Percentiles rank a stretch among this genome's conserved stretches.
Conservation (phyloP, 1,139 yeast genomes). For the Meyerozyma sp. region DNA sequence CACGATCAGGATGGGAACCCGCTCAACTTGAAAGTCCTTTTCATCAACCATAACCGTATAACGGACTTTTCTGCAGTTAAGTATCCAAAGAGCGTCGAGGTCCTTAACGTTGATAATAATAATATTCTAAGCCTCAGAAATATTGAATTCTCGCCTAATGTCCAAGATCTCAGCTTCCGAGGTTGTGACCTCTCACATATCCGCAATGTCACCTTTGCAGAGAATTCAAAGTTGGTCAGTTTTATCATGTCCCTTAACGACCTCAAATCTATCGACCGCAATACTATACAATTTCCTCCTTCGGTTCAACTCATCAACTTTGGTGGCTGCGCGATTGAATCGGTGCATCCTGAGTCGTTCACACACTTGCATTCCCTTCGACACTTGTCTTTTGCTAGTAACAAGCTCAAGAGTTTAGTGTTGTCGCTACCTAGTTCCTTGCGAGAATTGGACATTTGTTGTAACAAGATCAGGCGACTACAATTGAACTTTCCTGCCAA, state of each 20-base stretch:
- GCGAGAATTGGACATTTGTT: conserved; percentile 13
- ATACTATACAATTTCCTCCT: conserved; percentile 7
- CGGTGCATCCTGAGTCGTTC: conserved; percentile 5
- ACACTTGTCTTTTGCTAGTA: conserved; percentile 10
- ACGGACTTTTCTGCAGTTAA: conserved; percentile 10
- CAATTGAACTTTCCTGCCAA: conserved; percentile 9
- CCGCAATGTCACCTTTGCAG: conserved; percentile 11
- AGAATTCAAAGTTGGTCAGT: conserved; percentile 7
- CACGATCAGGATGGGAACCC: conserved; percentile 12
- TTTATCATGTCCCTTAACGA: conserved; percentile 13
- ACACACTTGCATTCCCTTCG: conserved; percentile 7
- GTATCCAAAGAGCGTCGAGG: conserved; percentile 12
- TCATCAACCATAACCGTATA: conserved; percentile 16
- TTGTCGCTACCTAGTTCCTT: conserved; percentile 5
- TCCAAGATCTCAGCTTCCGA: conserved; percentile 17
- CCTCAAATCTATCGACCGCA: conserved; percentile 4
- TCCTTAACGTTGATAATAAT: conserved; percentile 20
- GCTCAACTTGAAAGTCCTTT: conserved; percentile 13
- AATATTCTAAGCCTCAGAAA: conserved; percentile 7
- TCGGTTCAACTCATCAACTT: conserved; percentile 9
- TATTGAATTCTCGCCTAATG: conserved; percentile 9
- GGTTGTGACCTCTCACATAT: conserved; percentile 15
- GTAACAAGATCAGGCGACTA: conserved; percentile 9
- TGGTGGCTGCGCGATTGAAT: conserved; percentile 3
- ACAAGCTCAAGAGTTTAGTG: conserved; percentile 7